Evolutionary conservation across 805 yeast species (phyloP).

Genomic region (Monosporozyma aquatica): DNA sequence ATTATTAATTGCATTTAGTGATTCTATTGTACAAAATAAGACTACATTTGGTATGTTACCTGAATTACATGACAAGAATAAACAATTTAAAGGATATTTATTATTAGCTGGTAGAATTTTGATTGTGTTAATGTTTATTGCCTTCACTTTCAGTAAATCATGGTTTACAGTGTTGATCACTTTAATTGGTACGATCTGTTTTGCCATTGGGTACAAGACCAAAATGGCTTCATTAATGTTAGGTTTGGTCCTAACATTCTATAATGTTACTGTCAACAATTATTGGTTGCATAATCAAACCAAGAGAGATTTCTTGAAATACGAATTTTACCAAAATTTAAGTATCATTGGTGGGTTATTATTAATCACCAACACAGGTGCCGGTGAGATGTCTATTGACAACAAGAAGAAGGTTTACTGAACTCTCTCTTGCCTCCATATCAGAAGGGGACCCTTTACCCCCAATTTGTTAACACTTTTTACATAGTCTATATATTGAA

Average conservation of each 20-base stretch:
- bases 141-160: constrained; percentile 69
- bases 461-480: too few species aligned
- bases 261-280: constrained; percentile 74
- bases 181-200: constrained; percentile 64
- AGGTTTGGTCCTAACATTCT: constrained; percentile 61
- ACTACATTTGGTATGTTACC: constrained; percentile 41
- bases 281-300: constrained; percentile 72
- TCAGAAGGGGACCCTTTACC: too few species aligned
- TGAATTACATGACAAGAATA: constrained; percentile 55
- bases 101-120: constrained; percentile 83
- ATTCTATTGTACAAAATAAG: constrained; percentile 73
- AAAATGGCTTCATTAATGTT: constrained; percentile 70
- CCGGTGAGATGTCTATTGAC: constrained; percentile 87
- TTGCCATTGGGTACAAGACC: constrained; percentile 89
- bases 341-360: constrained; percentile 91
- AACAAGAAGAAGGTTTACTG: constrained; percentile 90
- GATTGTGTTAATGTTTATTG: constrained; percentile 74
- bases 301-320: constrained; percentile 80
- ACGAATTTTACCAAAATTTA: constrained; percentile 90
- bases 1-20: constrained; percentile 76
- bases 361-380: constrained; percentile 89
- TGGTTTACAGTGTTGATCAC: constrained; percentile 64
- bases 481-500: too few species aligned
- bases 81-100: constrained; percentile 59
- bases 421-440: not conserved